Base-by-base conservation (phyloP, 2,329 filamentous ascomycete genomes). In the Lecanicillium sp. region DNA sequence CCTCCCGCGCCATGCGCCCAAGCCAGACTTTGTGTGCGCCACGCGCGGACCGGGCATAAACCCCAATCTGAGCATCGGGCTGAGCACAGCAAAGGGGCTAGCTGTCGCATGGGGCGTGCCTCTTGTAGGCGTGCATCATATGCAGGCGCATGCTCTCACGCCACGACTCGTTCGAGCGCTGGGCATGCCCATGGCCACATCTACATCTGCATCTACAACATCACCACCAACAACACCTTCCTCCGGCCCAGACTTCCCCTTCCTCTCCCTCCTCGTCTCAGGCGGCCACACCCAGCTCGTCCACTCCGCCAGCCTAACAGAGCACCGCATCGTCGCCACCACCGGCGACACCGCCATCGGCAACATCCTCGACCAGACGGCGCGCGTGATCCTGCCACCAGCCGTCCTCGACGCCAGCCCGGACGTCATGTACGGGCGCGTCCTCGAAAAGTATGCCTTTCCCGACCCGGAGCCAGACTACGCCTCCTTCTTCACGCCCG, bases 121-220 rank as follows among this genome's bases (percentile, higher is more conserved):
- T 3, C 66, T 97, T 22, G 59, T 97, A 1, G 92, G 80, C 1
- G 85, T 96, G 1, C 85, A 98, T 59, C 92, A 98, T 60, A 97
- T 98, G 92, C 89, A 96, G 58, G 92, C 89, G 10, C 92, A 98
- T 60, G 84, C 92, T 14, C 65, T 98, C 45, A 97, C 92, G 14
- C 85, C 90, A 13, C 74, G 87, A 9, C 73, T 98, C 30, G 80
- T 82, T 4, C 64, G 68, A 22, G 84, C 84, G 5, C 60, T 90
- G 43, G 55, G 67, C 37, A 48, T 48, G 47, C 41, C 44, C 15
- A 49, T 46, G 44, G 44, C 42, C 12, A 44, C 37, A 25, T 25
- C 22, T 25, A 11, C 22, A 25, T 25, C 22, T 25, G 11, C 37
- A 34, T 42, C 15, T 36, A 38, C 36, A 37, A 36, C 15, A 40